Conservation (phyloP, 169 alveolate species). For the Neospora caninum region DNA sequence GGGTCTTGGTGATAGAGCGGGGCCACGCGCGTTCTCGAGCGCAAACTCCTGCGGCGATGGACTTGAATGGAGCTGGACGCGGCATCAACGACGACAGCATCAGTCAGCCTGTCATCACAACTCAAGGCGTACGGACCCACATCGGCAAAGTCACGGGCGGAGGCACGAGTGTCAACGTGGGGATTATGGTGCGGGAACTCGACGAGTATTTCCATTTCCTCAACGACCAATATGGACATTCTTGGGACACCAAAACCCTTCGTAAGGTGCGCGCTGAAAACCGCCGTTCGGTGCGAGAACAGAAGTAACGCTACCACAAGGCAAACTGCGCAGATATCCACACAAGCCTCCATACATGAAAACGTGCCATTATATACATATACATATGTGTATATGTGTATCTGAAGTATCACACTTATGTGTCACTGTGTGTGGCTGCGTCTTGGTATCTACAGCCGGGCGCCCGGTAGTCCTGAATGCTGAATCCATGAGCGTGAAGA, state of each 20-base stretch:
- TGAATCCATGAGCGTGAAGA: too few relatives aligned
- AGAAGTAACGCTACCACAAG: neutral
- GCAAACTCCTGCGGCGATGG: constrained; percentile 51
- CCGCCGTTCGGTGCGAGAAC: too few relatives aligned
- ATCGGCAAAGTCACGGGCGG: constrained; percentile 75
- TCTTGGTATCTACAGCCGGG: too few relatives aligned
- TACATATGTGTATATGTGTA: too few relatives aligned
- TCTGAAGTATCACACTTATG: too few relatives aligned
- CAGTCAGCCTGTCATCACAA: constrained; percentile 71
- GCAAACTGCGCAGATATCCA: too few relatives aligned
- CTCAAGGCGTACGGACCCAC: constrained; percentile 75
- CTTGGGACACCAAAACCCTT: constrained; percentile 35
- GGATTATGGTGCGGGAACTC: constrained; percentile 67
- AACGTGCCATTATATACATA: too few relatives aligned
- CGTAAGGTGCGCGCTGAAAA: neutral
- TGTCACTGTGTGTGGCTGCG: too few relatives aligned
- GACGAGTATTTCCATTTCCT: constrained; percentile 66
- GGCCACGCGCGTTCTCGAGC: constrained; percentile 65
- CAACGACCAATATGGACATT: constrained; percentile 47
- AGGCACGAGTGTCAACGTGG: constrained; percentile 76
- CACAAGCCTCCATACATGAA: neutral
- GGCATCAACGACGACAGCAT: constrained; percentile 70
- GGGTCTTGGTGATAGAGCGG: constrained; percentile 74
- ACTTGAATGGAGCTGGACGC: constrained; percentile 68
- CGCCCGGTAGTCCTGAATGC: too few relatives aligned